Percentiles rank a stretch among this genome's conserved stretches.
Evolutionary conservation across 805 yeast species (phyloP).

Genomic region (Saccharomycopsis schoenii): DNA sequence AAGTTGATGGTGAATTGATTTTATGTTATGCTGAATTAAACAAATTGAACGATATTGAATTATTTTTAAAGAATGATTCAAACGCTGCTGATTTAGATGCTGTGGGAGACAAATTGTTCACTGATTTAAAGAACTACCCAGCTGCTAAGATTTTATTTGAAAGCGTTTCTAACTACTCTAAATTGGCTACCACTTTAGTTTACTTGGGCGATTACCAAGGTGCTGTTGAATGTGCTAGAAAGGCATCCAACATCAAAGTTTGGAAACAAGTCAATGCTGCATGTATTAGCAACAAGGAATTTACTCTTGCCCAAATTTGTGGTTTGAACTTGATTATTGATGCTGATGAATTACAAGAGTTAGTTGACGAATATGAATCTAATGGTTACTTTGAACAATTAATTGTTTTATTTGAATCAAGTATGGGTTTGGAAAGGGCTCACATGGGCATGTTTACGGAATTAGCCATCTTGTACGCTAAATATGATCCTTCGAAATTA

Average conservation of each 20-base stretch:
- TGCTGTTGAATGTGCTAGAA: conserved; percentile 98
- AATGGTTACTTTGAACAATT: conserved; percentile 89
- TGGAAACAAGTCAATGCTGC: conserved; percentile 98
- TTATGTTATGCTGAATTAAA: conserved; percentile 76
- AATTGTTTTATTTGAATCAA: conserved; percentile 88
- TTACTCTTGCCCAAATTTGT: conserved; percentile 95
- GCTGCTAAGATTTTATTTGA: conserved; percentile 88
- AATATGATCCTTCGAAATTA: conserved; percentile 80
- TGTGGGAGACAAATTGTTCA: conserved; percentile 83
- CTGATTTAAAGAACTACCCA: conserved; percentile 65
- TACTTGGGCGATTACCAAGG: conserved; percentile 86
- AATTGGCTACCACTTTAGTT: conserved; percentile 93
- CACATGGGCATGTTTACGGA: conserved; percentile 99
- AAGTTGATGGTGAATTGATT: conserved; percentile 85
- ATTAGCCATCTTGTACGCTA: conserved; percentile 81
- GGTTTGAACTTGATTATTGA: conserved; percentile 95
- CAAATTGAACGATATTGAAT: conserved; percentile 71
- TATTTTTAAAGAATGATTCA: conserved; percentile 61
- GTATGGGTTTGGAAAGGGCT: conserved; percentile 93
- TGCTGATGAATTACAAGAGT: conserved; percentile 91
- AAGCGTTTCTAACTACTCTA: conserved; percentile 86
- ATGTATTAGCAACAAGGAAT: conserved; percentile 89
- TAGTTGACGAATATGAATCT: conserved; percentile 78
- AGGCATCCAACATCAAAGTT: conserved; percentile 85
- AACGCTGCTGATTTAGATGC: conserved; percentile 88